Base-by-base conservation (phyloP, 208 protist species). In the Leptomonas seymouri region DNA sequence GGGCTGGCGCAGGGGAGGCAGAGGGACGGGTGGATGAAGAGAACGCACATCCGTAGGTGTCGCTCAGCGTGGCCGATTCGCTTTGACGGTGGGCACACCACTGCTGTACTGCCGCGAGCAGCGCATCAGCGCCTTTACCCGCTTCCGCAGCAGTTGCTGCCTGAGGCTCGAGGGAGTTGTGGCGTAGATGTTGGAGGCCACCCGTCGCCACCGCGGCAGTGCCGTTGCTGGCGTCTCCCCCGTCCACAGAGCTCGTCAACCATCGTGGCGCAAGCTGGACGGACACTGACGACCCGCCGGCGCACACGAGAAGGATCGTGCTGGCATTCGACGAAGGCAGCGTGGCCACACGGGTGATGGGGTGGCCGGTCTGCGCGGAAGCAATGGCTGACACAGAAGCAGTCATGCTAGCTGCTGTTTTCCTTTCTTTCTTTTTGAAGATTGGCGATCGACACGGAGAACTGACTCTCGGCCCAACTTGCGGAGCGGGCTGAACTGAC, bases 241-340 rank as follows among this genome's bases (percentile, higher is more conserved):
- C 16, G 23, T 55, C 7, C 25, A 23, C 25, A 3, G 42, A 4
- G 20, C 15, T 63, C 21, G 42, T 31, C 20, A 53, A 36, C 59
- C 59, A 60, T 8, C 51, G 57, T 18, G 68, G 68, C 4, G 68
- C 68, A 18, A 59, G 18, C 27, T 74, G 68, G 20, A 74, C 68
- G n/a, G 68, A 74, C 50, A 74, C 59, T 15, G 48, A 49, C 31
- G 68, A 46, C 12, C 68, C 68, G 25, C 68, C 68, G 18, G 68
- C 68, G 42, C 68, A 74, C 2, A 74, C 59, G 31, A 74, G 30
- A 0, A 54, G 12, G 28, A 67, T 41, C 11, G 41, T 44, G 42
- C 41, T 45, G 25, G 16, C 42, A n/a, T 42, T 54, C 12, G 45
- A 53, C 36, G 48, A 59, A 12, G 51, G 51, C n/a, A 74, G 50